Evolutionary conservation across 495 filamentous ascomycete species (phyloP), one percentile per base, ranked within the genome.

Genomic region (Trichoderma erinaceum): DNA sequence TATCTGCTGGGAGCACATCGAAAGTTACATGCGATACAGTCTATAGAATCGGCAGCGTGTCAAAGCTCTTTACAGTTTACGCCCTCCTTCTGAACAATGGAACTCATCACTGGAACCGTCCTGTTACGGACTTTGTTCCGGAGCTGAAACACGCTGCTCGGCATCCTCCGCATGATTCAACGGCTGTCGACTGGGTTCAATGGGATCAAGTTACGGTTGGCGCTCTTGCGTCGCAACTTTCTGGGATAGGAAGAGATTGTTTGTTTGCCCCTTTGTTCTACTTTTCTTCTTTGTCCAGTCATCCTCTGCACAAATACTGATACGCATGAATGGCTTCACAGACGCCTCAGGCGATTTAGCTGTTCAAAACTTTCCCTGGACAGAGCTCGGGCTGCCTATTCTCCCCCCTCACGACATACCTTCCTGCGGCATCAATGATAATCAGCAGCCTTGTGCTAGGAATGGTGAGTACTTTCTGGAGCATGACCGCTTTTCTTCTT

Each of bases 321-420:
- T 27, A 77, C 25, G 58, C 75, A n/a, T 74, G 75, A 4, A 73
- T 70, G 3, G 66, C 70, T 0, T 21, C 69, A 23, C 21, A 52
- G 48, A 23, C n/a, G 21, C 10, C 6, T 52, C 48, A 23, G 48
- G 18, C n/a, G 48, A 52, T 52, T 23, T 52, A 52, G 16, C 15
- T 77, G 77, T 56, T 11, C 35, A 4, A 8, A 18, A 67, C 64
- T 67, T 44, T 69, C 75, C n/a, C 78, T 77, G 64, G 78, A 78
- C 64, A 64, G 72, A 58, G 73, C 72, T 46, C 78, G 80, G 44
- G 75, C 73, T 0, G 10, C 78, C 78, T 0, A 75, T 76, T 8
- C 77, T 78, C 41, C 72, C 71, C 10, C 71, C 78, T 0, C 77
- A 72, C 27, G 75, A 74, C 6, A 75, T 73, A 41, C 75, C 80